Percentiles rank a stretch among this genome's conserved stretches.
These are phyloP conservation scores for Coniochaeta hoffmannii DNA, from an alignment of 2,329 filamentous ascomycete genomes.

Conservation along the genomic window DNA sequence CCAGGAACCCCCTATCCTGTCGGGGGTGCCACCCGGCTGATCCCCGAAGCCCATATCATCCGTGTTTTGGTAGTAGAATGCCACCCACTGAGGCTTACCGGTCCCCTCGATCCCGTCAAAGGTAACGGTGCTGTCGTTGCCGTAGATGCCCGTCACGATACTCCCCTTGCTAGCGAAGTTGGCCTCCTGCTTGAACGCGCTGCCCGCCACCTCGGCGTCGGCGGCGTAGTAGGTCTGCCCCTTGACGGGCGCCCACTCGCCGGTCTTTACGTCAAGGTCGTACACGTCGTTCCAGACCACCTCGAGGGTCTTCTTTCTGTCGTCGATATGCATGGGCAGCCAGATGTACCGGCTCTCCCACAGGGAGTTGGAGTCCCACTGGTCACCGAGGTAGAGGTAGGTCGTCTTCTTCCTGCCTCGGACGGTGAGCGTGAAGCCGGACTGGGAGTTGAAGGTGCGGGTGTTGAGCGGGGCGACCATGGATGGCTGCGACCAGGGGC, in stretches of 20 bases:
- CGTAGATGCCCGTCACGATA: constrained; percentile 45
- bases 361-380: constrained; percentile 47
- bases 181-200: constrained; percentile 48
- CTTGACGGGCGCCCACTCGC: constrained; percentile 35
- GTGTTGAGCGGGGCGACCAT: constrained; percentile 44
- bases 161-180: constrained; percentile 38
- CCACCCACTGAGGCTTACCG: constrained; percentile 47
- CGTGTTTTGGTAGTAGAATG: constrained; percentile 52
- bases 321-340: constrained; percentile 45
- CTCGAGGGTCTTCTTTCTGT: constrained; percentile 39
- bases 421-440: constrained; percentile 40
- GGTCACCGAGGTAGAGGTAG: constrained; percentile 42
- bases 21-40: constrained; percentile 46
- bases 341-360: constrained; percentile 53
- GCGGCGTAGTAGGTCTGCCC: constrained; percentile 39
- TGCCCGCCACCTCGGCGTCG: constrained; percentile 35
- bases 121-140: constrained; percentile 46
- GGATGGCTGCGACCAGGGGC: constrained; percentile 48
- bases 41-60: constrained; percentile 55
- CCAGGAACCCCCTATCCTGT: constrained; percentile 53
- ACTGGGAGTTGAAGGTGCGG: constrained; percentile 44
- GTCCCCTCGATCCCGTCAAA: constrained; percentile 40
- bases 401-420: constrained; percentile 40
- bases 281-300: constrained; percentile 49
- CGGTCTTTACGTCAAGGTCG: constrained; percentile 45